Conservation (phyloP, 225 moss, liverwort and hornwort genomes). For the Physcomitrium patens region DNA sequence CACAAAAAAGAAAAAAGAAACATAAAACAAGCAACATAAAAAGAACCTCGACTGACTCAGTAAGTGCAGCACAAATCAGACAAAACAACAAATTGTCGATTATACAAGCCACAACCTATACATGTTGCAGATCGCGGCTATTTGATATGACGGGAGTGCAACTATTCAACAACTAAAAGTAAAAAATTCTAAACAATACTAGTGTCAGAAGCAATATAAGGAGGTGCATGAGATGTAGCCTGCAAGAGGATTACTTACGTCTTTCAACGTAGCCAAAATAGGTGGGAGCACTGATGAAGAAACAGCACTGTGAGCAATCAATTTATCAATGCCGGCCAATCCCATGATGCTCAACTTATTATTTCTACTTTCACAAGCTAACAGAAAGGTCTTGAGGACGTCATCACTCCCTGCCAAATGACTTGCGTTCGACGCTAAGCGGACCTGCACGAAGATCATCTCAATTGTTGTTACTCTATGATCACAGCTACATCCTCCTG, state of each 20-base stretch:
- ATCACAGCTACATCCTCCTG: slow-evolving; percentile 16
- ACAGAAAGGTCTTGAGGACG: slow-evolving; percentile 82
- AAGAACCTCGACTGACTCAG: not conserved
- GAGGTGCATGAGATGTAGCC: slow-evolving; percentile 8
- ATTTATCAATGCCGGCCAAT: slow-evolving; percentile 86
- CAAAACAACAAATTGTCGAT: not conserved
- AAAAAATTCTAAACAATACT: slow-evolving; percentile 3
- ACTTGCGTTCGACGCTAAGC: slow-evolving; percentile 77
- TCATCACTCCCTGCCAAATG: slow-evolving; percentile 86
- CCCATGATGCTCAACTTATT: slow-evolving; percentile 93
- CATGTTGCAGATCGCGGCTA: slow-evolving; percentile 24
- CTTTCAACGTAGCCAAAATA: slow-evolving; percentile 86
- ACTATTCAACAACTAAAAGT: slow-evolving; percentile 15
- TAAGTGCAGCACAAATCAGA: not conserved
- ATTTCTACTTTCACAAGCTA: slow-evolving; percentile 92
- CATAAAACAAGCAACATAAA: not conserved
- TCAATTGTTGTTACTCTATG: slow-evolving; percentile 8
- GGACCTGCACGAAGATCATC: slow-evolving; percentile 52
- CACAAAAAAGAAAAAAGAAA: slow-evolving; percentile 24
- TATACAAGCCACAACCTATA: not conserved
- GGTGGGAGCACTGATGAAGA: slow-evolving; percentile 68
- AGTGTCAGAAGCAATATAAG: slow-evolving; percentile 9
- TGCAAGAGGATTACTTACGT: slow-evolving; percentile 42
- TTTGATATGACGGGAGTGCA: not conserved
- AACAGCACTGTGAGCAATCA: slow-evolving; percentile 95